Evolutionary conservation across 306 rosid species (phyloP).

Genomic region (Prunus campanulata): DNA sequence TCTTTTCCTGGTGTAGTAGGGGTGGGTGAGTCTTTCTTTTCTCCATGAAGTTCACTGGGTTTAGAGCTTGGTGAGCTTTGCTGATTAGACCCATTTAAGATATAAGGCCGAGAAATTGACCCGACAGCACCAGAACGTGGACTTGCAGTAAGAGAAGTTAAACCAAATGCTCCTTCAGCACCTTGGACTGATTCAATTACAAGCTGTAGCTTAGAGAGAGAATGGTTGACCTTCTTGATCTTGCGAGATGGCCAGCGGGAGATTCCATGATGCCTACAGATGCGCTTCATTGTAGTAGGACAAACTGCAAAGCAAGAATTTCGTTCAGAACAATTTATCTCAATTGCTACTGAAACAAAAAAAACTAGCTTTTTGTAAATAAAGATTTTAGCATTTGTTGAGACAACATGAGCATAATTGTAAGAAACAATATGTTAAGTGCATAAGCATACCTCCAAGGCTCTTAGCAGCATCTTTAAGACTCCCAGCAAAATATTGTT

Average conservation of each 20-base stretch:
- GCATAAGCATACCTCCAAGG: slow-evolving; percentile 68
- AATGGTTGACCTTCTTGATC: slow-evolving; percentile 80
- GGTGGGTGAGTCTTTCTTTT: slow-evolving; percentile 43
- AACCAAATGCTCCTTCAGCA: slow-evolving; percentile 68
- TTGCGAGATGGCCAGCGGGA: slow-evolving; percentile 96
- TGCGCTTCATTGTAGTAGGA: slow-evolving; percentile 95
- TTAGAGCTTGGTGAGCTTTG: slow-evolving; percentile 33
- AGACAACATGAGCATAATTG: slow-evolving; percentile 9
- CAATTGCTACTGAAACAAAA: not conserved
- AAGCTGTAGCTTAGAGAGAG: slow-evolving; percentile 70
- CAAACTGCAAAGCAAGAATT: slow-evolving; percentile 60
- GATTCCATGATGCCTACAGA: slow-evolving; percentile 89
- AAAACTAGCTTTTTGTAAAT: not conserved
- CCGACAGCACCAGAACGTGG: slow-evolving; percentile 48
- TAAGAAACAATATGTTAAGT: not conserved
- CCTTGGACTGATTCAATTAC: slow-evolving; percentile 88
- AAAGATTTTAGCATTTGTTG: slow-evolving; percentile 12
- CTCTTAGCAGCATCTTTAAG: slow-evolving; percentile 96
- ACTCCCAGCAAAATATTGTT: slow-evolving; percentile 78
- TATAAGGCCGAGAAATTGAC: slow-evolving; percentile 47
- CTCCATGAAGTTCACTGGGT: slow-evolving; percentile 34
- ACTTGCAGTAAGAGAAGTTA: slow-evolving; percentile 50
- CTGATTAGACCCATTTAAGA: slow-evolving; percentile 41
- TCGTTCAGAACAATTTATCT: slow-evolving; percentile 16
- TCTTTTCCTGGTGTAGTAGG: slow-evolving; percentile 38